Percentiles rank a stretch among this genome's conserved stretches.
Conservation (phyloP, 2,329 filamentous ascomycete species). For the Plectosphaerella sp. region DNA sequence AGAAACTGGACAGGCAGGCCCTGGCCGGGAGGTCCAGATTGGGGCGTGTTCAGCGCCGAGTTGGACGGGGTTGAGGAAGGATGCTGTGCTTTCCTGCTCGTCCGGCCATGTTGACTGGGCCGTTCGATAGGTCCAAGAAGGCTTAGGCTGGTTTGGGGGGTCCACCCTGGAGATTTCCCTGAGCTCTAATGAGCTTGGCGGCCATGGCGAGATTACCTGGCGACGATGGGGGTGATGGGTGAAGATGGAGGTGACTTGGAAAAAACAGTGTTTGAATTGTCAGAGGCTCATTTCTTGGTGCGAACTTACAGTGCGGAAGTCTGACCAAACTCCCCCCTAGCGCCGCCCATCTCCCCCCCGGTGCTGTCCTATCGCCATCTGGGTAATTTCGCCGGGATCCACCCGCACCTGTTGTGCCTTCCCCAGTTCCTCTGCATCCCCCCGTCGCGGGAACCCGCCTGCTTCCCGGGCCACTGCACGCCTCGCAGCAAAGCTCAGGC, state of each 20-base stretch:
- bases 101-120: background rate
- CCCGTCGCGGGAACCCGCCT: background rate
- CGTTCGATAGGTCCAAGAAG: background rate
- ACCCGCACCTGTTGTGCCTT: constrained; percentile 28
- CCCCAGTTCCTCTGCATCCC: constrained; percentile 1
- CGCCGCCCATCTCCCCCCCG: constrained; percentile 16
- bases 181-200: constrained; percentile 3
- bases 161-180: constrained; percentile 6
- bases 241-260: background rate
- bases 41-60: no score
- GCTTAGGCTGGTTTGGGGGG: background rate
- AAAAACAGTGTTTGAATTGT: background rate
- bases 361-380: constrained; percentile 14
- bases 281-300: fast-evolving
- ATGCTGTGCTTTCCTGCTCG: no score
- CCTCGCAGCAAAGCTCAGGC: background rate
- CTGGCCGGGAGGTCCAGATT: no score
- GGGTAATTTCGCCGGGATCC: constrained; percentile 37
- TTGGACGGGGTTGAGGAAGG: no score
- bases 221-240: background rate
- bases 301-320: background rate
- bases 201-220: background rate
- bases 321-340: constrained; percentile 17
- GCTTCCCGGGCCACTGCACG: background rate
- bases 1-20: no score